Evolutionary conservation across 2,329 filamentous ascomycete species (phyloP), one percentile per base, ranked within the genome.

Genomic region (Pestalotiopsis sp.): DNA sequence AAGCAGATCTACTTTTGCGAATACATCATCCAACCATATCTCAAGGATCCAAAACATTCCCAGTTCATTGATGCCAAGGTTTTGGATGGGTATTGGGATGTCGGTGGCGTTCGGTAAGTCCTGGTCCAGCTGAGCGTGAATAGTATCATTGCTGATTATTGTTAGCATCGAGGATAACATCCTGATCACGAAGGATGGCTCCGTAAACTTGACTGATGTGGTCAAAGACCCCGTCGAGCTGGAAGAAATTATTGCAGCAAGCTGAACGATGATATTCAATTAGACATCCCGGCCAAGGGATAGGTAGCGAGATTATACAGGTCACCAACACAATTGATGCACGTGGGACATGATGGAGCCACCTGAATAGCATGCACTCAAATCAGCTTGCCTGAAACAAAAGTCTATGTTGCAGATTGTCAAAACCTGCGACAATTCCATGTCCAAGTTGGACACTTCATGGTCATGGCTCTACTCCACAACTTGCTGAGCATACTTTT

Each of bases 1-100:
- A 14, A 66, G 23, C 70, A 90, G 89, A 90, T 95, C 71, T 98
- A 98, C 82, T 98, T 98, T 80, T 97, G 93, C 81, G 88, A 89
- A 23, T 97, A 95, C 78, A 97, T 97, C 72, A 93, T 98, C 70
- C 88, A 91, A 59, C 93, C 94, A 0, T 96, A 92, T 77, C 84
- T 97, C 13, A 85, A 90, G 62, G 90, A 94, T 72, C 89, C 92
- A 0, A 87, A 89, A 62, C 90, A 95, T 75, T 86, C 88, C 66
- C 90, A 91, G 76, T 97, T 90, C 76, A 97, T 98, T 75, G 90
- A 97, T 76, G 83, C 84, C 56, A 81, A 85, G 23, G 92, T 95
- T 1, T 80, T 98, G 52, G 86, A 93, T 13, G 88, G 87, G 73
- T 98, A 96, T 81, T 95, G 94, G 90, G 88, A 91, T 66, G 94